Conservation (phyloP, 768 basidiomycete genomes). For the Lentinus tigrinus region DNA sequence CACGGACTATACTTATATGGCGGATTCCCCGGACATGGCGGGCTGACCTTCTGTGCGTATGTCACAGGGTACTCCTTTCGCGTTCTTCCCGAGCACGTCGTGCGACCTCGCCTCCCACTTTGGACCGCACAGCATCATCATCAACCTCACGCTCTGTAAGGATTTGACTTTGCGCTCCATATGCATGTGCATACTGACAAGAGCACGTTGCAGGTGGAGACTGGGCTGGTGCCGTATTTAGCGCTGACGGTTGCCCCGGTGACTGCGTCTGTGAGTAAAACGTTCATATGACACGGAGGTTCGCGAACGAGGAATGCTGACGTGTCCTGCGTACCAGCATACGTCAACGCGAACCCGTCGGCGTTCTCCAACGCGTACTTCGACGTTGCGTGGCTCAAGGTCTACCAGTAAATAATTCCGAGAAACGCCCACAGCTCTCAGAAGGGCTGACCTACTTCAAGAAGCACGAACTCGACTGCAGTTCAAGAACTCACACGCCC, state of each 20-base stretch:
- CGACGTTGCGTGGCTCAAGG: constrained; percentile 58
- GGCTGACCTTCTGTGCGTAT: not conserved
- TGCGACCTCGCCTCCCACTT: constrained; percentile 60
- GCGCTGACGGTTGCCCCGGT: constrained; percentile 44
- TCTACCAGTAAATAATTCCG: constrained; percentile 37
- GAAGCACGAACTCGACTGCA: too few relatives aligned
- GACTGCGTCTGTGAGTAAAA: constrained; percentile 48
- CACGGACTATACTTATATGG: too few relatives aligned
- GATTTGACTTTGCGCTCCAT: not conserved
- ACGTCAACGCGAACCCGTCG: constrained; percentile 62
- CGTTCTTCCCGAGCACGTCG: constrained; percentile 56
- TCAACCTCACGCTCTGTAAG: constrained; percentile 71
- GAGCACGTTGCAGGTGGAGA: constrained; percentile 44
- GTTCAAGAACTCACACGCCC: too few relatives aligned
- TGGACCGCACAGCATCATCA: constrained; percentile 58
- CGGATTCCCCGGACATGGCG: too few relatives aligned
- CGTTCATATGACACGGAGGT: not conserved
- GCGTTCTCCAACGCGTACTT: constrained; percentile 72
- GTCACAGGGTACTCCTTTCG: constrained; percentile 53
- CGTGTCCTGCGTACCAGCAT: constrained; percentile 39
- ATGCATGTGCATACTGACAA: not conserved
- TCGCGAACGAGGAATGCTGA: not conserved
- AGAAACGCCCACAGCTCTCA: too few relatives aligned
- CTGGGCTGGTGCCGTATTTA: constrained; percentile 53
- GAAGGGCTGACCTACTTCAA: too few relatives aligned